Percentiles rank a stretch among this genome's conserved stretches.
Evolutionary conservation across 2,329 filamentous ascomycete species (phyloP).

Genomic region (Biscogniauxia marginata): DNA sequence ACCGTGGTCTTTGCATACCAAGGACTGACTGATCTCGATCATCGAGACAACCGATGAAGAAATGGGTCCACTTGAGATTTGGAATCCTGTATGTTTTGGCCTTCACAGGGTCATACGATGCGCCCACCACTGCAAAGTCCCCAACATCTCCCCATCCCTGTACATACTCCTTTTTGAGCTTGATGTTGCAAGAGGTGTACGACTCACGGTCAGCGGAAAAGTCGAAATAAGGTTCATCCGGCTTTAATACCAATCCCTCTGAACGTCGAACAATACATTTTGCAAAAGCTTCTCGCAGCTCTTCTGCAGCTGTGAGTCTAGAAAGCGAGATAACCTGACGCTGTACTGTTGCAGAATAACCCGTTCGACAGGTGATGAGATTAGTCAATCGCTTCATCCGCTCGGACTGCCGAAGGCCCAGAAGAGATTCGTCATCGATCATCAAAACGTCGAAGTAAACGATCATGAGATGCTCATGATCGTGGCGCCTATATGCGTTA

Average conservation of each 20-base stretch:
- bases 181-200: conserved; percentile 61
- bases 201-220: conserved; percentile 38
- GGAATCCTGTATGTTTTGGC: conserved; percentile 55
- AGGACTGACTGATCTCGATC: conserved; percentile 62
- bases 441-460: conserved; percentile 59
- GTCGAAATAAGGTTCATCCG: conserved; percentile 75
- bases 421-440: conserved; percentile 51
- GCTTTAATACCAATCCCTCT: conserved; percentile 82
- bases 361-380: conserved; percentile 51
- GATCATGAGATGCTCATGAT: conserved; percentile 59
- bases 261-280: conserved; percentile 62
- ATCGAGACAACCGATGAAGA: conserved; percentile 72
- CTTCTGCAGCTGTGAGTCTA: conserved; percentile 46
- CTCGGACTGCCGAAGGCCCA: conserved; percentile 54
- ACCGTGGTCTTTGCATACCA: conserved; percentile 53
- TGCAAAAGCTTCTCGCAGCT: conserved; percentile 65
- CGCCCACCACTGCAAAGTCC: conserved; percentile 79
- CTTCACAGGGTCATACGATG: conserved; percentile 64
- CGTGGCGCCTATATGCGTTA: conserved; percentile 40
- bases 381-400: conserved; percentile 59
- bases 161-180: conserved; percentile 86
- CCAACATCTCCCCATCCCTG: conserved; percentile 75
- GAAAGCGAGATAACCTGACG: conserved; percentile 68
- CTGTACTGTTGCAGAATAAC: conserved; percentile 65
- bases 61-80: conserved; percentile 72